These are phyloP conservation scores for Cercophora samala DNA, from an alignment of 495 filamentous ascomycete genomes.

Conservation along the genomic window DNA sequence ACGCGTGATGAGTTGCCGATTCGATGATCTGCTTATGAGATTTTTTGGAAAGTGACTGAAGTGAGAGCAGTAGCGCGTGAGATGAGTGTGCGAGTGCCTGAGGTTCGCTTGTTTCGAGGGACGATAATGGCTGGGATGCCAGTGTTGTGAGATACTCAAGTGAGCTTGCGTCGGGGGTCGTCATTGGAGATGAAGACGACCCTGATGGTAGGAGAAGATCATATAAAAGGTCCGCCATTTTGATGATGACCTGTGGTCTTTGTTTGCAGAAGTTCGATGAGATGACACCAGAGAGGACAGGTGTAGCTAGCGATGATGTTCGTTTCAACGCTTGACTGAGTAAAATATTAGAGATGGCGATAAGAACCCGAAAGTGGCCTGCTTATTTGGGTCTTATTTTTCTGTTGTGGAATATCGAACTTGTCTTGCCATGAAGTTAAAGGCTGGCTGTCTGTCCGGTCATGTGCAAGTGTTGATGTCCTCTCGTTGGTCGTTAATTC, in stretches of 20 bases:
- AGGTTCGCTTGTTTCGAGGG: constrained; percentile 70
- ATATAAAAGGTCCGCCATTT: constrained; percentile 38
- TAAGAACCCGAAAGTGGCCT: neutral
- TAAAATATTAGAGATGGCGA: neutral
- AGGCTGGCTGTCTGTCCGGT: no score
- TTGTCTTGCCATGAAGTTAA: neutral
- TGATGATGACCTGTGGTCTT: neutral
- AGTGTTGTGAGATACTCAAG: constrained; percentile 77
- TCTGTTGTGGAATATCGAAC: neutral
- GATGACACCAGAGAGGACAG: neutral
- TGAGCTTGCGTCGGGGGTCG: constrained; percentile 62
- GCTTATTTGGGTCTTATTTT: neutral
- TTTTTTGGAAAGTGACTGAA: constrained; percentile 85
- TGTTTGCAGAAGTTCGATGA: neutral
- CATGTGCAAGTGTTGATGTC: no score
- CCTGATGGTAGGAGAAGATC: constrained; percentile 29
- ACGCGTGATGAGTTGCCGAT: constrained; percentile 72
- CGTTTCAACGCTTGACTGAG: neutral
- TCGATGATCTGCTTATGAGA: constrained; percentile 86
- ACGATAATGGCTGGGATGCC: constrained; percentile 71
- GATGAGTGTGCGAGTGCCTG: constrained; percentile 75
- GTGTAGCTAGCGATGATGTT: neutral
- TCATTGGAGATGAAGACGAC: constrained; percentile 13
- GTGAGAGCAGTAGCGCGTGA: constrained; percentile 77
- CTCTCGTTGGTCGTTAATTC: neutral